Conservation (phyloP, 2,329 filamentous ascomycete species). For the Alternaria panax region DNA sequence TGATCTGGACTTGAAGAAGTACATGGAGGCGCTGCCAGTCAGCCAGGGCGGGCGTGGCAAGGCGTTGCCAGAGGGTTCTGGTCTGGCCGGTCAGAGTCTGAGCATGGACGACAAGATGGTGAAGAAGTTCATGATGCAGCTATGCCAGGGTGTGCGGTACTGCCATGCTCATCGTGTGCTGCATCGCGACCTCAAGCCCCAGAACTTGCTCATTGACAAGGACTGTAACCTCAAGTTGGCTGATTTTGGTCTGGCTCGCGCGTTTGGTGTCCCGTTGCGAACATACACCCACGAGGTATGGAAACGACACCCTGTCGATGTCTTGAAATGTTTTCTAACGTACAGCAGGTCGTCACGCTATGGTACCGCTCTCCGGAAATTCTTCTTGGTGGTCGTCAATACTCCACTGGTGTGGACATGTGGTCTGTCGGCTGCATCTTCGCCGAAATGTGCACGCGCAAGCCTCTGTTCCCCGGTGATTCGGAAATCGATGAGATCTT, state of each 20-base stretch:
- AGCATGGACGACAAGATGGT: constrained; percentile 82
- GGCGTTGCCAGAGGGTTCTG: constrained; percentile 79
- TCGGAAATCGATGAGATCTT: constrained; percentile 95
- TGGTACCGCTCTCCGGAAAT: constrained; percentile 95
- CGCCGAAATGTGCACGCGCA: constrained; percentile 94
- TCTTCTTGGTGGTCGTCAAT: constrained; percentile 86
- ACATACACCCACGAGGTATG: constrained; percentile 88
- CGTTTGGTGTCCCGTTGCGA: constrained; percentile 87
- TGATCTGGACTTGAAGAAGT: constrained; percentile 91
- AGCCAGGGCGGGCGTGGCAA: constrained; percentile 86
- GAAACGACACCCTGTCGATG: neutral
- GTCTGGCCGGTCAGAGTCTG: constrained; percentile 68
- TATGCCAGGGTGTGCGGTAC: constrained; percentile 84
- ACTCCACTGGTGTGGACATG: constrained; percentile 94
- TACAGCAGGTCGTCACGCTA: constrained; percentile 76
- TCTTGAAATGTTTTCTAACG: constrained; percentile 19
- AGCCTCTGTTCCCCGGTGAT: constrained; percentile 90
- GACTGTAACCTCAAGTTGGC: constrained; percentile 90
- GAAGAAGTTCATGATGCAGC: constrained; percentile 91
- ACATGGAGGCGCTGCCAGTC: constrained; percentile 89
- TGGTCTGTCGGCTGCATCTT: constrained; percentile 96
- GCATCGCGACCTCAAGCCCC: constrained; percentile 88
- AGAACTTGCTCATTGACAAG: constrained; percentile 85
- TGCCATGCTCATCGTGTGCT: constrained; percentile 89
- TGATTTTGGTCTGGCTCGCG: constrained; percentile 87